phyloP scores from a whole-genome alignment of 805 yeast species.

The Candida multigemmis region DNA sequence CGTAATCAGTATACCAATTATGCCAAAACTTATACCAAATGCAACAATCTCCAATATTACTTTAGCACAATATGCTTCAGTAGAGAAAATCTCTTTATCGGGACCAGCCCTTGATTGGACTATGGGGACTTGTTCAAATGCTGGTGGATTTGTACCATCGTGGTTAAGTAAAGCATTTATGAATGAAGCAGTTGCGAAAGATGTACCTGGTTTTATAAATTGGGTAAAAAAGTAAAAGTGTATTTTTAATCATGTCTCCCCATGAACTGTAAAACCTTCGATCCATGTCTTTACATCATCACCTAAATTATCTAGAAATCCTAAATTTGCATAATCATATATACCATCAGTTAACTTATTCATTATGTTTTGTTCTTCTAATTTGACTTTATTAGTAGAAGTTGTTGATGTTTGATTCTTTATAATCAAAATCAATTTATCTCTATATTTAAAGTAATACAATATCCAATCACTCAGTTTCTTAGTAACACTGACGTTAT shows the following conservation, averaged over 20 bases:
- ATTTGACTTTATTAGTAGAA: constrained; percentile 1
- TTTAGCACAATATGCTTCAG: constrained; percentile 25
- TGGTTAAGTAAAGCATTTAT: constrained; percentile 22
- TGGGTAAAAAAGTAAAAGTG: constrained; percentile 11
- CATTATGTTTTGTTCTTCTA: constrained; percentile 2
- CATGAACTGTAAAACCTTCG: constrained; percentile 14
- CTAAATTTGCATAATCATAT: constrained; percentile 20
- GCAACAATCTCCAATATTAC: too few relatives aligned
- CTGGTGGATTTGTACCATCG: constrained; percentile 30
- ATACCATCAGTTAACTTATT: constrained; percentile 10
- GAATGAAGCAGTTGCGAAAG: constrained; percentile 27
- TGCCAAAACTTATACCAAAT: constrained; percentile 11
- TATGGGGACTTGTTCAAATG: constrained; percentile 30
- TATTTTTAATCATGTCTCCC: constrained; percentile 6
- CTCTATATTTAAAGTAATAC: constrained; percentile 21
- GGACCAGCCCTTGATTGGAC: constrained; percentile 19
- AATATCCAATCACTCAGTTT: constrained; percentile 33
- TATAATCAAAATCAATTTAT: constrained; percentile 22
- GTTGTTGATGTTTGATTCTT: constrained; percentile 12
- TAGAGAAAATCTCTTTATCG: constrained; percentile 19
- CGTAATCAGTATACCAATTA: constrained; percentile 24
- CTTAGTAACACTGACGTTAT: too few relatives aligned
- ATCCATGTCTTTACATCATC: constrained; percentile 35
- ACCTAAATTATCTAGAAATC: constrained; percentile 31
- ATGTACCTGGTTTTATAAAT: constrained; percentile 28